Percentiles rank a stretch among this genome's conserved stretches.
Conservation (phyloP, 169 alveolate genomes). For the Amoebophrya sp. region DNA sequence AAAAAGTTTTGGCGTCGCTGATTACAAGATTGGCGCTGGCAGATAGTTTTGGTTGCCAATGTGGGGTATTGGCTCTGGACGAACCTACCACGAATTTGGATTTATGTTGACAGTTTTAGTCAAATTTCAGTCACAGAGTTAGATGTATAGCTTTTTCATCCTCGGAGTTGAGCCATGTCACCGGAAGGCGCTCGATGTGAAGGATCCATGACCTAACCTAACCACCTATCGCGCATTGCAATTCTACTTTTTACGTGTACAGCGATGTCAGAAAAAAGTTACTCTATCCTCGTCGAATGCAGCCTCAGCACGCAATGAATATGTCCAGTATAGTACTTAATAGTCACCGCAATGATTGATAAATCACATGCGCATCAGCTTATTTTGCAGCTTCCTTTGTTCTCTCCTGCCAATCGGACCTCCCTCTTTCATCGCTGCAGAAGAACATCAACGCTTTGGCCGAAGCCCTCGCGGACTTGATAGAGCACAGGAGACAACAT, state of each 20-base stretch:
- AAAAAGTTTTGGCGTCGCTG: conserved; percentile 88
- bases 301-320: too few species aligned
- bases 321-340: too few species aligned
- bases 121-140: conserved; percentile 68
- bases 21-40: conserved; percentile 96
- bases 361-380: neutral
- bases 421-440: neutral
- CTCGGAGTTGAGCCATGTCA: too few species aligned
- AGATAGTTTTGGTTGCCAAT: conserved; percentile 91
- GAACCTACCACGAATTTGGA: conserved; percentile 99
- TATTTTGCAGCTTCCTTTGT: neutral
- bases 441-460: conserved; percentile 37
- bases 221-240: too few species aligned
- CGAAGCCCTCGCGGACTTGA: conserved; percentile 54
- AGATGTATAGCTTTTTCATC: neutral
- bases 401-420: neutral
- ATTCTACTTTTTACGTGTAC: too few species aligned
- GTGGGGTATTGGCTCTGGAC: conserved; percentile 97
- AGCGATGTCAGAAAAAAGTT: too few species aligned
- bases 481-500: conserved; percentile 47
- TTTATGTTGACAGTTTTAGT: conserved; percentile 64
- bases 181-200: too few species aligned
- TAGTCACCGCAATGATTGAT: too few species aligned
- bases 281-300: too few species aligned
- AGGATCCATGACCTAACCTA: too few species aligned